Percentiles rank a stretch among this genome's conserved stretches.
Evolutionary conservation across 1,284 basidiomycete genomes (phyloP).

Genomic region (Leccinum angustisporum): DNA sequence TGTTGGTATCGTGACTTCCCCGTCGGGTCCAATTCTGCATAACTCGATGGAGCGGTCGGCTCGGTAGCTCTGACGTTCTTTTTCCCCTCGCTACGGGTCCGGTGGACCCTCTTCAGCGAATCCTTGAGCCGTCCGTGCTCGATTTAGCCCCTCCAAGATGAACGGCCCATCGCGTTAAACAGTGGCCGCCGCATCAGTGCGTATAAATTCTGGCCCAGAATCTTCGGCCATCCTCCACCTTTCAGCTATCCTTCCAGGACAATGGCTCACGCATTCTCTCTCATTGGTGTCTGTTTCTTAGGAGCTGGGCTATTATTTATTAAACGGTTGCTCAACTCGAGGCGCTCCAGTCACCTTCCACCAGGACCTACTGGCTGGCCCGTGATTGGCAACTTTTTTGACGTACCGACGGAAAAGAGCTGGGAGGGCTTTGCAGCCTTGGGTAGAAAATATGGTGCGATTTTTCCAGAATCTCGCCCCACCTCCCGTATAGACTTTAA

Average conservation of each 20-base stretch:
- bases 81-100: not conserved
- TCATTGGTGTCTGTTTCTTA: not conserved
- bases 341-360: not conserved
- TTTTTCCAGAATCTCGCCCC: not conserved
- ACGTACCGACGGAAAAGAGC: not conserved
- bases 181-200: not conserved
- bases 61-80: not conserved
- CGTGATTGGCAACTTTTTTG: not conserved
- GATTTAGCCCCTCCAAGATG: not conserved
- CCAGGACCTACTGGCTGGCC: not conserved
- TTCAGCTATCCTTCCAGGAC: not conserved
- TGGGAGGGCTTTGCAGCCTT: conserved; percentile 48
- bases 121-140: not conserved
- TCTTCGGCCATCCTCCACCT: not conserved
- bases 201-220: not conserved
- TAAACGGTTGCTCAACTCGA: not conserved
- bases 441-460: conserved; percentile 43
- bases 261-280: not conserved
- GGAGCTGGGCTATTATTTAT: not conserved
- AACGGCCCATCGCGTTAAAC: not conserved
- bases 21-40: not conserved
- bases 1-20: not conserved
- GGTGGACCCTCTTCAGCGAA: not conserved
- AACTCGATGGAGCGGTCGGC: not conserved
- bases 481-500: not conserved